phyloP scores from a whole-genome alignment of 768 basidiomycete species.

The Phlebiopsis flavidoalba region DNA sequence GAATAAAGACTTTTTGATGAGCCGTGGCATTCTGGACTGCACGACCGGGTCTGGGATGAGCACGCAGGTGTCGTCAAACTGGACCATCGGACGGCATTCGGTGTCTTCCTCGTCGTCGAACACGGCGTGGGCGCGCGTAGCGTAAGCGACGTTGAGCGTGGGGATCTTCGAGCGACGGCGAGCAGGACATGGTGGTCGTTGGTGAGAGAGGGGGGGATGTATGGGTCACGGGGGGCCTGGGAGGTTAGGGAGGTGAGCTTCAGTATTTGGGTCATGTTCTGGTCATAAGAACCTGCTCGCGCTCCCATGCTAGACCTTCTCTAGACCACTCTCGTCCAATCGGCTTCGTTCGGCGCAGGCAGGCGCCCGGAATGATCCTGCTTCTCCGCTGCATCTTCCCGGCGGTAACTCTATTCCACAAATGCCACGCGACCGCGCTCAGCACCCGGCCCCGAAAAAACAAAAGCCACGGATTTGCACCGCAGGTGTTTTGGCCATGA shows the following conservation, averaged over 20 bases:
- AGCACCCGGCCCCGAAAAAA: background rate
- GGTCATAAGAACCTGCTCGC: conserved; percentile 2
- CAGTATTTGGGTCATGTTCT: background rate
- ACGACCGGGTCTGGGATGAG: conserved; percentile 59
- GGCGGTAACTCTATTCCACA: background rate
- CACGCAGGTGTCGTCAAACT: conserved; percentile 70
- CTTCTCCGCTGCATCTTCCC: background rate
- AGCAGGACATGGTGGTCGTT: background rate
- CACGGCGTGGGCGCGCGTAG: background rate
- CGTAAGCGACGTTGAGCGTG: background rate
- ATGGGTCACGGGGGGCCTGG: background rate
- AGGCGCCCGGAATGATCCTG: background rate
- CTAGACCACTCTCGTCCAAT: conserved; percentile 2
- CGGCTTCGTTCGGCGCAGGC: background rate
- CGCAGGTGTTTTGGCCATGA: background rate
- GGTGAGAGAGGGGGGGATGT: background rate
- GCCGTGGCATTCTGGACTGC: conserved; percentile 39
- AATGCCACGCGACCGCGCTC: background rate
- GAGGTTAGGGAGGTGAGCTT: background rate
- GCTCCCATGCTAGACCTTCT: conserved; percentile 2
- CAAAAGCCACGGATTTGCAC: background rate
- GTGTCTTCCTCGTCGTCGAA: conserved; percentile 9
- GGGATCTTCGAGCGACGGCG: conserved; percentile 1
- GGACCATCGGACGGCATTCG: conserved; percentile 32
- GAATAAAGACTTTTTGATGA: conserved; percentile 64